Percentiles rank a stretch among this genome's conserved stretches.
Conservation (phyloP, 352 stramenopile species). For the Phytophthora sojae region DNA sequence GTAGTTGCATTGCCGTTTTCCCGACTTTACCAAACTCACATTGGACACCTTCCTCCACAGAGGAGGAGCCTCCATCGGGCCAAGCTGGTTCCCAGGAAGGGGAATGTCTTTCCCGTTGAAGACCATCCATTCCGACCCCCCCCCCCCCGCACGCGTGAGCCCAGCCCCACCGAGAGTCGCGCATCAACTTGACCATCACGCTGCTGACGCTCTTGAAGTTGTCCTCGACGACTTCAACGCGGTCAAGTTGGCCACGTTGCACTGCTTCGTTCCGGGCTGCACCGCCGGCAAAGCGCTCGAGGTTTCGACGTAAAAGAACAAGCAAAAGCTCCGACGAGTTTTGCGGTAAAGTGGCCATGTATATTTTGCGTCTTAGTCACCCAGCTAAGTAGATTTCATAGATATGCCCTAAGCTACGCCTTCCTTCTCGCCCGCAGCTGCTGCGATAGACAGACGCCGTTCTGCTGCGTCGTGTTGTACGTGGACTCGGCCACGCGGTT, state of each 20-base stretch:
- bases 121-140: background rate
- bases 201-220: background rate
- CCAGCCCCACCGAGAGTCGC: slow-evolving; percentile 8
- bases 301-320: no score
- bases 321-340: background rate
- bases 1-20: no score
- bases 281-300: no score
- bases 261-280: no score
- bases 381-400: no score
- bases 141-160: no score
- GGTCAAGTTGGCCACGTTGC: no score
- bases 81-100: slow-evolving; percentile 13
- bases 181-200: slow-evolving; percentile 1
- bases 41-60: background rate
- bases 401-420: background rate
- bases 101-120: slow-evolving; percentile 11
- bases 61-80: background rate
- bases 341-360: background rate
- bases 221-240: background rate
- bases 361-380: background rate
- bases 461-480: slow-evolving; percentile 43
- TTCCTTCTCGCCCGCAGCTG: slow-evolving; percentile 22
- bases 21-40: no score
- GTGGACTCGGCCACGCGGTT: slow-evolving; percentile 36
- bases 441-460: slow-evolving; percentile 28